phyloP scores from a whole-genome alignment of 495 filamentous ascomycete species.

The Penicillium cinerascens region DNA sequence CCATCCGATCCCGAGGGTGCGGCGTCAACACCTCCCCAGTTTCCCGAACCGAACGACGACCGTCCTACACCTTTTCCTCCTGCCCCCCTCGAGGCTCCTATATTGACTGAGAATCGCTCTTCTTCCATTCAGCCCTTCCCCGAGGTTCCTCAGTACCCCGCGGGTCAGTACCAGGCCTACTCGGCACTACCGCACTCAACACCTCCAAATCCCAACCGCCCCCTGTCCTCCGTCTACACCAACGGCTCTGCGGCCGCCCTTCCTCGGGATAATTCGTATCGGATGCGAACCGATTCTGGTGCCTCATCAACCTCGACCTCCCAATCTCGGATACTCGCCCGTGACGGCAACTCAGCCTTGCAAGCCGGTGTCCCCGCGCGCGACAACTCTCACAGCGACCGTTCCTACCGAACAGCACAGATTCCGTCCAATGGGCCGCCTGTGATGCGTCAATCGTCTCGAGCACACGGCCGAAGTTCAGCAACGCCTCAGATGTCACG shows the following conservation, averaged over 20 bases:
- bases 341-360: constrained; percentile 57
- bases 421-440: constrained; percentile 53
- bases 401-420: constrained; percentile 59
- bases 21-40: constrained; percentile 28
- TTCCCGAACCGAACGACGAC: constrained; percentile 17
- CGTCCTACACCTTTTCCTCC: constrained; percentile 18
- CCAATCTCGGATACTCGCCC: constrained; percentile 55
- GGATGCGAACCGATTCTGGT: constrained; percentile 61
- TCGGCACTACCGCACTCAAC: constrained; percentile 44
- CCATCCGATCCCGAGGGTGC: constrained; percentile 24
- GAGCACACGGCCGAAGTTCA: constrained; percentile 38
- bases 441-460: constrained; percentile 48
- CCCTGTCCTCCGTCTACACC: constrained; percentile 54
- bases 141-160: constrained; percentile 20
- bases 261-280: constrained; percentile 51
- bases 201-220: constrained; percentile 42
- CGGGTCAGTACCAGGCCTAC: constrained; percentile 33
- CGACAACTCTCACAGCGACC: constrained; percentile 68
- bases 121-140: constrained; percentile 24
- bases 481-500: constrained; percentile 55
- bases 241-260: constrained; percentile 38
- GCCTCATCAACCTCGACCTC: constrained; percentile 57
- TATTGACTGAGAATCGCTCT: constrained; percentile 27
- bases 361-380: constrained; percentile 62
- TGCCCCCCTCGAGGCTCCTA: constrained; percentile 19